Evolutionary conservation across 2,329 filamentous ascomycete genomes (phyloP).

Genomic region (Sodiomyces alkalinus): DNA sequence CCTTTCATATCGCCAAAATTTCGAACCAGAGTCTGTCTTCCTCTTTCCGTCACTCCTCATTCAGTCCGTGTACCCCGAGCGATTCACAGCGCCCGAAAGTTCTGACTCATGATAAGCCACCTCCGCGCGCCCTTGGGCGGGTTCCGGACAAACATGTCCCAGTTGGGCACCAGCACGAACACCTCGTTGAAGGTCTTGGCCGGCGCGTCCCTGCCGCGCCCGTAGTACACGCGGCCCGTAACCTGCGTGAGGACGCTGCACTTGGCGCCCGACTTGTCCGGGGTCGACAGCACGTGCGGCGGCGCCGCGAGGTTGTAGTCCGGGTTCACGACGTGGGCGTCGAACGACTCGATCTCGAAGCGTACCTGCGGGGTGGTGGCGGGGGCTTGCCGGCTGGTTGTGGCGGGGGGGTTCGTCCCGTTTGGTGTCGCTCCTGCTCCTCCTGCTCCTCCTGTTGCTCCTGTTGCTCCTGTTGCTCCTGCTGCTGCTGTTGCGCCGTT

Average conservation of each 20-base stretch:
- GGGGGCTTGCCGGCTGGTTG: neutral
- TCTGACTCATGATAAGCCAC: constrained; percentile 59
- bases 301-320: constrained; percentile 44
- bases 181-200: constrained; percentile 64
- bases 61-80: neutral
- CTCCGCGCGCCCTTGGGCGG: constrained; percentile 36
- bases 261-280: constrained; percentile 33
- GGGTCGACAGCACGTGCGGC: constrained; percentile 21
- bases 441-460: too few species aligned
- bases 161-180: constrained; percentile 67
- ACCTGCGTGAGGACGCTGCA: constrained; percentile 61
- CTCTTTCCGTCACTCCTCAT: neutral
- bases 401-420: neutral
- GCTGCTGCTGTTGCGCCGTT: constrained; percentile 3
- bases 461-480: neutral
- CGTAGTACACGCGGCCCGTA: constrained; percentile 57
- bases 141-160: constrained; percentile 39
- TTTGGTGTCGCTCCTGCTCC: too few species aligned
- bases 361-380: constrained; percentile 22
- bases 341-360: constrained; percentile 63
- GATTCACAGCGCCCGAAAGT: constrained; percentile 44
- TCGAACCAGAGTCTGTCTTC: too few species aligned
- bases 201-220: constrained; percentile 43
- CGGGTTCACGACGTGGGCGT: constrained; percentile 65
- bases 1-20: too few species aligned